A percentile compares a stretch with the other conserved stretches of the same genome.
Conservation (phyloP, 345 rosid species). For the Eutrema japonicum region DNA sequence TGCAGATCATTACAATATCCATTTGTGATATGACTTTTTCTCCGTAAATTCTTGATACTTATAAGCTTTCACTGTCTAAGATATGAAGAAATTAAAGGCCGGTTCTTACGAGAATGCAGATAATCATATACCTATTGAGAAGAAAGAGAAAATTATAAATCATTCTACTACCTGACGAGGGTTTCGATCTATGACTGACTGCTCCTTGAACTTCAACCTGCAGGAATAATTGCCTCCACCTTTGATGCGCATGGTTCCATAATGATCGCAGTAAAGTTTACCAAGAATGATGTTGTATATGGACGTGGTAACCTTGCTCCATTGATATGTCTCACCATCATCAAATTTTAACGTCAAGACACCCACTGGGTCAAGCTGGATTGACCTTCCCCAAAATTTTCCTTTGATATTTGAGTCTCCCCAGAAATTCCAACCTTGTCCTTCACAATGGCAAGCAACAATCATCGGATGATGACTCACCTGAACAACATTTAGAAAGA, state of each 20-base stretch:
- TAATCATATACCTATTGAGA: slow-evolving; percentile 7
- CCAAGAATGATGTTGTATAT: slow-evolving; percentile 97
- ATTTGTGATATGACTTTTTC: not conserved
- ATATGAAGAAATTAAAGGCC: not conserved
- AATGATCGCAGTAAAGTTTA: slow-evolving; percentile 93
- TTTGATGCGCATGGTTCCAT: slow-evolving; percentile 95
- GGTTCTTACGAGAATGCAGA: not conserved
- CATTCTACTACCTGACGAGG: slow-evolving; percentile 81
- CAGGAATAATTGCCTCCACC: slow-evolving; percentile 87
- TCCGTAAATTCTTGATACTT: not conserved
- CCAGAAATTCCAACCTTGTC: slow-evolving; percentile 99
- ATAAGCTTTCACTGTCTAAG: not conserved
- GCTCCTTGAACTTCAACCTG: slow-evolving; percentile 98
- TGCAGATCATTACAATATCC: slow-evolving; percentile 36
- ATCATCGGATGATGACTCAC: slow-evolving; percentile 98
- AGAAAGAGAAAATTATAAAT: not conserved
- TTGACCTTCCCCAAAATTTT: slow-evolving; percentile 96
- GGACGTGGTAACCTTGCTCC: slow-evolving; percentile 99
- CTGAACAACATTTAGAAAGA: slow-evolving; percentile 49
- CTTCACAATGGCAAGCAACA: slow-evolving; percentile 99
- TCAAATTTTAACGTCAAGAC: slow-evolving; percentile 82
- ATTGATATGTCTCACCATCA: slow-evolving; percentile 85
- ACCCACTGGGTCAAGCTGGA: slow-evolving; percentile 99
- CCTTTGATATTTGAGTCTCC: slow-evolving; percentile 98
- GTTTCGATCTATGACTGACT: slow-evolving; percentile 94